phyloP scores from a whole-genome alignment of 73 alveolate species.

The Uronychia binucleata region DNA sequence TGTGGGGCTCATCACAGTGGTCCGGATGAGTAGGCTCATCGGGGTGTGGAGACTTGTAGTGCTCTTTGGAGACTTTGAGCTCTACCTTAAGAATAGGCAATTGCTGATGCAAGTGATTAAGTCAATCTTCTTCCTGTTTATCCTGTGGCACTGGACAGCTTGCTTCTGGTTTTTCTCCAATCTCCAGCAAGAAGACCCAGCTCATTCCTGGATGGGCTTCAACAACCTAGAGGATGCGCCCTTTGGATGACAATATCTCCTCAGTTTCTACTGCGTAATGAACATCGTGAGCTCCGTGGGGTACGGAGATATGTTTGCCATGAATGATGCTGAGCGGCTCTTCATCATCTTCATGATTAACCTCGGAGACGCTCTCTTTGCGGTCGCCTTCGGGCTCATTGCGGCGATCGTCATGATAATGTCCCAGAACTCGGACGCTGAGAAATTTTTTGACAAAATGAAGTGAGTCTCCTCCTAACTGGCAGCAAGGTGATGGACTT shows the following conservation, averaged over 20 bases:
- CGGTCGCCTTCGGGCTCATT: slow-evolving; percentile 70
- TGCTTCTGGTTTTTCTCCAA: slow-evolving; percentile 61
- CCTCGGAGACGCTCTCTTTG: slow-evolving; percentile 62
- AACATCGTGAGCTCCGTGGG: slow-evolving; percentile 63
- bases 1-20: neutral
- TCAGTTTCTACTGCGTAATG: slow-evolving; percentile 46
- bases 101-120: slow-evolving; percentile 24
- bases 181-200: slow-evolving; percentile 9
- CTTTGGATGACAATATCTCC: slow-evolving; percentile 7
- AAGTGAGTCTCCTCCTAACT: neutral
- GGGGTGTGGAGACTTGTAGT: slow-evolving; percentile 24
- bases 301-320: slow-evolving; percentile 51
- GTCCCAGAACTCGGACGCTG: slow-evolving; percentile 18
- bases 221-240: neutral
- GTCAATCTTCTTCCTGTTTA: slow-evolving; percentile 22
- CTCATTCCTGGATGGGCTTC: slow-evolving; percentile 34
- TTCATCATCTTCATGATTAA: slow-evolving; percentile 48
- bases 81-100: slow-evolving; percentile 10
- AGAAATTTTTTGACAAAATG: slow-evolving; percentile 46
- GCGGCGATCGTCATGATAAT: slow-evolving; percentile 51
- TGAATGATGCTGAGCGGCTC: slow-evolving; percentile 50
- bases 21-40: slow-evolving; percentile 42
- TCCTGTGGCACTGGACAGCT: slow-evolving; percentile 62
- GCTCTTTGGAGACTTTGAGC: slow-evolving; percentile 39
- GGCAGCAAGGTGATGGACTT: slow-evolving; percentile 32